Base-by-base conservation (phyloP, 176 grass and related monocot species). In the Cenchrus fungigraminus region DNA sequence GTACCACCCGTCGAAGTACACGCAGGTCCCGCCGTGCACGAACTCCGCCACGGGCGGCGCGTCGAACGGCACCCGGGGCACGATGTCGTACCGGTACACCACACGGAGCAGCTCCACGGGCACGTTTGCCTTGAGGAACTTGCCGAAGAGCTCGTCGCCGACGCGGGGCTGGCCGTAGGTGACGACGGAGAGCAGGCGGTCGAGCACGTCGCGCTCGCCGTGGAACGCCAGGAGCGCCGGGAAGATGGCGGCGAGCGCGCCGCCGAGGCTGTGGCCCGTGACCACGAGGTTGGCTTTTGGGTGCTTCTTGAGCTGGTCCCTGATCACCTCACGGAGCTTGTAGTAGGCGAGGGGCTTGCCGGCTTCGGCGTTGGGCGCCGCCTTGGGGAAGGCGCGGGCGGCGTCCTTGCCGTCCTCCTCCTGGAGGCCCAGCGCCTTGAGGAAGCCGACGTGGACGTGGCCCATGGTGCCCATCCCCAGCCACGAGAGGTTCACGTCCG, bases 211-310 rank as follows among this genome's bases (percentile, higher is more conserved):
- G 0, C 2, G 0, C 69, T 98, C 83, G 12, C 63, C 44, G 51
- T 98, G 96, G 71, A 90, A 3, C 9, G 84, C 78, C 0, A 98
- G 91, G 1, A 95, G 66, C 14, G 91, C 85, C 6, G 93, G 96
- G 82, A 98, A 95, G 47, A 95, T 8, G 13, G 84, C 72, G 14
- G 93, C 93, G 2, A 98, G 91, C 8, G 96, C 96, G 42, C 91
- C 96, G 20, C 96, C 96, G 28, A 98, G 85, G 91, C 93, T 94
- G 78, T 98, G 96, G 1, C 96, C 96, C 2, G 96, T 98, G 15
- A 98, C 20, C 1, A 95, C 6, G 3, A 98, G 65, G 52, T 45
- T 68, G 9, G 96, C 91, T 4, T 76, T 83, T 3, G 70, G 82
- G 85, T 98, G 92, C 6, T n/a, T 0, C 65, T 73, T 82, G 5